Evolutionary conservation across 2,329 filamentous ascomycete species (phyloP), one percentile per base, ranked within the genome.

Genomic region (Paraconiothyrium brasiliense): DNA sequence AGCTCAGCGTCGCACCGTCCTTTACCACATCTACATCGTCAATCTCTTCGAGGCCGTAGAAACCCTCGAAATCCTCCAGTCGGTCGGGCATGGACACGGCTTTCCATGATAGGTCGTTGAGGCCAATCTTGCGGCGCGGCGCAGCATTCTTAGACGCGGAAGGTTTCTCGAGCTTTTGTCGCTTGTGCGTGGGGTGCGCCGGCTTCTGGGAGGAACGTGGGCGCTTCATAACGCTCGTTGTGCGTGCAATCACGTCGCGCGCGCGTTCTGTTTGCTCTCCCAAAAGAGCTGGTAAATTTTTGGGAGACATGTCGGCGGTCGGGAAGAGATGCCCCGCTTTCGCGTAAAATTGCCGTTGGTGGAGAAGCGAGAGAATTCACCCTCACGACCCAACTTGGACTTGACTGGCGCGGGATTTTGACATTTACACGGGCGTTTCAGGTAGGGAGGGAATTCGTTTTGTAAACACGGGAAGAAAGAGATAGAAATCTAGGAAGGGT

Each of bases 41-140:
- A 50, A 98, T 90, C 72, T 98, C 94, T 72, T 99, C 93, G 1
- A 99, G 81, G 0, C 92, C 93, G 71, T 90, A 96, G 77, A 99
- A 97, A 0, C 95, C 95, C 66, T 96, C 93, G n/a, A 92, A 92
- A 80, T 97, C 92, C 49, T 94, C 89, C 69, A 94, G 84, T 74
- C 91, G 89, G 73, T 94, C 91, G 7, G 92, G 92, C 69, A 90
- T 81, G 39, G 82, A 75, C 3, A 95, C 87, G 22, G 87, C 83
- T 63, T 85, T 86, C 89, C 89, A 91, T 71, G 82, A 80, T 59
- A 90, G 79, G 43, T 85, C 81, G 61, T 89, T 83, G 37, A 86
- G 70, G 41, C 76, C 73, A 16, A 82, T 76, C 54, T 69, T 76
- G 46, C 63, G 60, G 14, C 70, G 67, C 51, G 46, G 41, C 41